phyloP scores from a whole-genome alignment of 768 basidiomycete species.

The Tulasnella sp. region DNA sequence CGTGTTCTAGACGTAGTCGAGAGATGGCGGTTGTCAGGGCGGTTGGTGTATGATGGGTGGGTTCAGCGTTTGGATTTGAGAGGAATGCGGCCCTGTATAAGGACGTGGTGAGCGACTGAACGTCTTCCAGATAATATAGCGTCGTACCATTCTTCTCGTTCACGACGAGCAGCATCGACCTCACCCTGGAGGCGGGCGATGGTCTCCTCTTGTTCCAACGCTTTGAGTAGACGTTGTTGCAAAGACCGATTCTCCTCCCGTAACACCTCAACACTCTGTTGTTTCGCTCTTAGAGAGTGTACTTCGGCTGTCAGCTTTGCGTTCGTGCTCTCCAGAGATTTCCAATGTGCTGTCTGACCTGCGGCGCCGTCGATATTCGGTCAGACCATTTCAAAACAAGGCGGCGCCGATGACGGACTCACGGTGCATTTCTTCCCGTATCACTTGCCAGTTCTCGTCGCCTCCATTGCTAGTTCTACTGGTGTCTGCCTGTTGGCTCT shows the following conservation, averaged over 20 bases:
- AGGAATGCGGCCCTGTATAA: constrained; percentile 12
- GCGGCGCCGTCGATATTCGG: background rate
- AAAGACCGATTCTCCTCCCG: constrained; percentile 61
- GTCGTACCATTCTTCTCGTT: constrained; percentile 39
- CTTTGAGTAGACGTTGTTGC: constrained; percentile 38
- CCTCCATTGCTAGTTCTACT: constrained; percentile 22
- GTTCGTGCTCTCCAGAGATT: constrained; percentile 48
- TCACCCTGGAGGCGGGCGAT: constrained; percentile 51
- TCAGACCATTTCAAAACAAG: background rate
- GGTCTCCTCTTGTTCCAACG: constrained; percentile 45
- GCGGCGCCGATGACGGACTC: background rate
- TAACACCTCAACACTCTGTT: constrained; percentile 55
- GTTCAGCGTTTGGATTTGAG: constrained; percentile 8
- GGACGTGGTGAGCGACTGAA: background rate
- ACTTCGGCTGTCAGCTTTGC: constrained; percentile 44
- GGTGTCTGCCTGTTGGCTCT: constrained; percentile 24
- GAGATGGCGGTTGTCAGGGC: constrained; percentile 29
- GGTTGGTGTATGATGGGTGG: constrained; percentile 15
- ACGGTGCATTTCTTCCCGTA: constrained; percentile 56
- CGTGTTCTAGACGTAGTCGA: constrained; percentile 52
- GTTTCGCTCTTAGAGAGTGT: constrained; percentile 38
- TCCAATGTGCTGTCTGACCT: constrained; percentile 45
- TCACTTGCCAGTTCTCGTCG: constrained; percentile 47
- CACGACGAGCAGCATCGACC: constrained; percentile 45
- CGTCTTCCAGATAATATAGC: background rate